Conservation (phyloP, 176 grass and related monocot species). For the Puya raimondii region DNA sequence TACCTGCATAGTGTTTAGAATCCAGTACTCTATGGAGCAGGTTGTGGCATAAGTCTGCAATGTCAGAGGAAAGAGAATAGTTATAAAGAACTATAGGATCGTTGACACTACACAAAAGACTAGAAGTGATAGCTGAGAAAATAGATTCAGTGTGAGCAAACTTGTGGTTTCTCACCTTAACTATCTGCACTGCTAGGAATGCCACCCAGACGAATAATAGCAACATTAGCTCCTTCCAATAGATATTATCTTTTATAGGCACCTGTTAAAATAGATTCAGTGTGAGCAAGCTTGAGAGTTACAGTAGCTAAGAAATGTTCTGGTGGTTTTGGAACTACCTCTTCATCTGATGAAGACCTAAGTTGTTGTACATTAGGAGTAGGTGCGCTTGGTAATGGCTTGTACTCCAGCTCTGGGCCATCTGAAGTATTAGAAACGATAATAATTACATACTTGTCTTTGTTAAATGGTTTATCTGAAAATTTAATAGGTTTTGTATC, state of each 20-base stretch:
- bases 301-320: neutral
- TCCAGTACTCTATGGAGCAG: conserved; percentile 22
- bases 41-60: conserved; percentile 13
- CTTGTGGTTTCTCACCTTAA: conserved; percentile 3
- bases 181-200: conserved; percentile 17
- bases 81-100: neutral
- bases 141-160: neutral
- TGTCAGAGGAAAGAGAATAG: neutral
- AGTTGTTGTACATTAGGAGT: conserved; percentile 1
- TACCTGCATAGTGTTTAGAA: conserved; percentile 17
- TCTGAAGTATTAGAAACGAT: neutral
- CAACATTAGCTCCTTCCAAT: conserved; percentile 6
- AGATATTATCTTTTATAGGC: conserved; percentile 9
- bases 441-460: neutral
- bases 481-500: neutral
- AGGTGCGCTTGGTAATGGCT: conserved; percentile 5
- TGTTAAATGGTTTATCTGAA: neutral
- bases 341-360: conserved; percentile 4
- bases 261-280: neutral
- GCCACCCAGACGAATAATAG: conserved; percentile 21
- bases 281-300: neutral
- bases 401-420: conserved; percentile 15
- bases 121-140: neutral
- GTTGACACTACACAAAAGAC: neutral
- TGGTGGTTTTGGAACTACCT: neutral